phyloP scores from a whole-genome alignment of 306 rosid genomes.

The Rosa multiflora region DNA sequence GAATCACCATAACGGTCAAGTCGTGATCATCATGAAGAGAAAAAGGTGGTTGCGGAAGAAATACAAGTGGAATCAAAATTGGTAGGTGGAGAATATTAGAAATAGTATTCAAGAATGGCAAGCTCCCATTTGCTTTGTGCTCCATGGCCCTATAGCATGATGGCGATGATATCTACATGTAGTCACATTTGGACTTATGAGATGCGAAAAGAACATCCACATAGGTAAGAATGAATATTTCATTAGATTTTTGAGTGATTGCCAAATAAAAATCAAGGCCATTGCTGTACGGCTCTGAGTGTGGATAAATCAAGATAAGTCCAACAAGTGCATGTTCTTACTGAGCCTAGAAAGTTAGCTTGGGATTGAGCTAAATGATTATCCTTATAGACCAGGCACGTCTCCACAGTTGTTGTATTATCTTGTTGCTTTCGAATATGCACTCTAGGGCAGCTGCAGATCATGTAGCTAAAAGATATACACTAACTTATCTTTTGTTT shows the following conservation, averaged over 20 bases:
- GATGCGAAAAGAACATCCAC: not conserved
- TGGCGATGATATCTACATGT: not conserved
- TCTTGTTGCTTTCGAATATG: not conserved
- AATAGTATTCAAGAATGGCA: not conserved
- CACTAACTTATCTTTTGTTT: not conserved
- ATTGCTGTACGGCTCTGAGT: conserved; percentile 18
- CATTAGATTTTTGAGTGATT: not conserved
- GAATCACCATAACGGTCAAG: not conserved
- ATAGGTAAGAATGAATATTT: conserved; percentile 16
- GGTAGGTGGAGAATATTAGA: not conserved
- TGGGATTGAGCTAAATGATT: too few relatives aligned
- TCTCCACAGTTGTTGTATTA: not conserved
- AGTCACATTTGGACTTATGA: not conserved
- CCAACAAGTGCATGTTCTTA: too few relatives aligned
- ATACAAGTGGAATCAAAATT: not conserved
- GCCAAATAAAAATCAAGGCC: conserved; percentile 1
- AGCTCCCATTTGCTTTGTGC: not conserved
- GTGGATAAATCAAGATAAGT: too few relatives aligned
- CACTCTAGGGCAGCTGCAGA: not conserved
- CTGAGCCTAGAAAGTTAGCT: too few relatives aligned
- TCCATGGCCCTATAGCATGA: not conserved
- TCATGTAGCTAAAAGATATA: not conserved
- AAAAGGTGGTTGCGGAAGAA: not conserved
- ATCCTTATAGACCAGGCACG: not conserved
- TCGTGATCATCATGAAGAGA: not conserved